Evolutionary conservation across 352 stramenopile genomes (phyloP), one percentile per base, ranked within the genome.

Genomic region (Pythium sukuiense): DNA sequence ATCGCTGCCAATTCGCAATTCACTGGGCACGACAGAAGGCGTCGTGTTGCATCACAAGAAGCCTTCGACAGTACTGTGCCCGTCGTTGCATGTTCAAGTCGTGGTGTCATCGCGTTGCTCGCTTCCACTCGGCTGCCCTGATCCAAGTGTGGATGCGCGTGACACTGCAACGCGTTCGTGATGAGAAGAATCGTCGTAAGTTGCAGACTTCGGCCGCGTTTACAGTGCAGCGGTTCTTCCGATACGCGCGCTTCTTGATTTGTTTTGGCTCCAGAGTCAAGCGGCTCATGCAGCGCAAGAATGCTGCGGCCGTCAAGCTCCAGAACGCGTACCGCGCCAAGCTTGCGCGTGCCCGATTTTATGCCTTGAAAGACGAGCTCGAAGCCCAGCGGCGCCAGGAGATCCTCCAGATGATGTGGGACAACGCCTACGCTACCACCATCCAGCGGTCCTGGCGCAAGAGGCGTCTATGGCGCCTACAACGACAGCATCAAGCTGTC

Each of bases 261-360:
- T 46, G 43, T 7, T 88, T 90, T 64, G 61, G 67, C 4, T 49
- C 59, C 43, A 76, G 76, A 5, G 72, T 92, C 16, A 65, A 73
- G 39, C 63, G 49, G 1, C 14, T 76, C 26, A 7, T 79, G 4
- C 59, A 76, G 14, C 54, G 45, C 26, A 80, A 72, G 50, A 72
- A 56, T 0, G 61, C 48, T 0, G 81, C 78, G 0, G 76, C 83
- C 2, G 69, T 81, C 35, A 70, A 61, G 27, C 64, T 93, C 7
- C 85, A 91, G 54, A 79, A 75, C 24, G 79, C 80, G 6, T 93
- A 87, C 64, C 81, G 85, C 29, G 72, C 81, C 2, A 90, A 88
- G 49, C 54, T 76, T 6, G 81, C 85, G 12, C 81, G 85, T 5
- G 62, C 62, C 8, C 71, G 69, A 1, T 87, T 93, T 55, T 81